Conservation (phyloP, 495 filamentous ascomycete genomes). For the Evernia prunastri region DNA sequence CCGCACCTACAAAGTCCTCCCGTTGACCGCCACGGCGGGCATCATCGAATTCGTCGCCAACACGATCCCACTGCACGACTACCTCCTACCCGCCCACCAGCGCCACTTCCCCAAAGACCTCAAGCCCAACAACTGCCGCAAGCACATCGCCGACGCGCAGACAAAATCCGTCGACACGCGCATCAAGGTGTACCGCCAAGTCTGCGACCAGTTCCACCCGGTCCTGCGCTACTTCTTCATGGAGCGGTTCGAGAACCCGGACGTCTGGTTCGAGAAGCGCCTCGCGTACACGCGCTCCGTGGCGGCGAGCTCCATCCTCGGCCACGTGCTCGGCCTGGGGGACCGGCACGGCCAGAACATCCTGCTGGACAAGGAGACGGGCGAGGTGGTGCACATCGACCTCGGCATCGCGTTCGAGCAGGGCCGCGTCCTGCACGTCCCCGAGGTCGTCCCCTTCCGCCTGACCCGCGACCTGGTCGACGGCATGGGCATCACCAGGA, state of each 20-base stretch:
- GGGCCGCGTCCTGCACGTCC: slow-evolving; percentile 86
- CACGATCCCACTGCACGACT: slow-evolving; percentile 85
- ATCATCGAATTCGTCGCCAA: slow-evolving; percentile 95
- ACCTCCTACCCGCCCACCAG: slow-evolving; percentile 82
- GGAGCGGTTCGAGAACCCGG: slow-evolving; percentile 86
- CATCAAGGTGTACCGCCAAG: slow-evolving; percentile 63
- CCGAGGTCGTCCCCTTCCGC: slow-evolving; percentile 91
- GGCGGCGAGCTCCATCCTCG: slow-evolving; percentile 90
- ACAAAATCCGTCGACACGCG: slow-evolving; percentile 60
- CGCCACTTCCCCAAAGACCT: slow-evolving; percentile 78
- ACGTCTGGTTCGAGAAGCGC: slow-evolving; percentile 87
- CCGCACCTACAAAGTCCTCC: slow-evolving; percentile 92
- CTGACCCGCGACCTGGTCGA: slow-evolving; percentile 94
- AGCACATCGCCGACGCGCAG: slow-evolving; percentile 66
- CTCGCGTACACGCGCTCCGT: slow-evolving; percentile 88
- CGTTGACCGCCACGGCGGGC: slow-evolving; percentile 74
- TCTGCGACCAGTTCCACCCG: slow-evolving; percentile 75
- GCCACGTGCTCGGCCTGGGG: slow-evolving; percentile 88
- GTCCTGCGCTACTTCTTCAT: slow-evolving; percentile 98
- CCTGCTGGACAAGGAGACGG: slow-evolving; percentile 78
- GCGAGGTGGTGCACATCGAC: slow-evolving; percentile 95
- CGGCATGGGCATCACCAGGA: slow-evolving; percentile 92
- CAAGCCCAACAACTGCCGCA: slow-evolving; percentile 66
- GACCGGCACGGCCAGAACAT: slow-evolving; percentile 97
- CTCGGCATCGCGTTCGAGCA: slow-evolving; percentile 93